Percentiles rank a stretch among this genome's conserved stretches.
Conservation (phyloP, 352 stramenopile species). For the Pythium dissimile region DNA sequence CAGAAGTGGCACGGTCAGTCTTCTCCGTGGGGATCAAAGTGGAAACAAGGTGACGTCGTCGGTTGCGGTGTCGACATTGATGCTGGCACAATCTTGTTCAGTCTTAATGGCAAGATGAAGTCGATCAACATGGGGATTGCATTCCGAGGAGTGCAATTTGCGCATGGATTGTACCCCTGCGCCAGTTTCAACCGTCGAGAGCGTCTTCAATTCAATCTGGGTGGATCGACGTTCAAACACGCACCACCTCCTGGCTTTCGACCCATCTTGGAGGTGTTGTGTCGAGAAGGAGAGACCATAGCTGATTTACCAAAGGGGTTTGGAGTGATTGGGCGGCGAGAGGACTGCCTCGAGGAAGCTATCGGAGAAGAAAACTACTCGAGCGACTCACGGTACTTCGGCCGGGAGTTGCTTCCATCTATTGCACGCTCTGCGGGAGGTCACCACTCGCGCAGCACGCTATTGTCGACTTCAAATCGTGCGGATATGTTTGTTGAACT, state of each 20-base stretch:
- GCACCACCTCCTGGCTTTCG: slow-evolving; percentile 69
- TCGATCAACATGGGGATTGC: slow-evolving; percentile 84
- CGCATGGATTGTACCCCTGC: slow-evolving; percentile 79
- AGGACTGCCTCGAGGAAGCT: slow-evolving; percentile 82
- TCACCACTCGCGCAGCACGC: slow-evolving; percentile 31
- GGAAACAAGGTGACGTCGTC: slow-evolving; percentile 91
- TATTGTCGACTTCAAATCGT: slow-evolving; percentile 40
- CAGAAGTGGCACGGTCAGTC: slow-evolving; percentile 89
- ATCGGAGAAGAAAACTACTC: slow-evolving; percentile 84
- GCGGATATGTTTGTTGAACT: slow-evolving; percentile 70
- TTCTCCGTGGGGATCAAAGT: slow-evolving; percentile 86
- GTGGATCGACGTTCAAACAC: slow-evolving; percentile 77
- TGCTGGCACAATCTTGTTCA: slow-evolving; percentile 87
- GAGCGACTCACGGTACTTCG: slow-evolving; percentile 75
- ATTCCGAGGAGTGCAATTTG: slow-evolving; percentile 81
- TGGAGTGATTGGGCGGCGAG: slow-evolving; percentile 65
- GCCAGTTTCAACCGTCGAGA: slow-evolving; percentile 87
- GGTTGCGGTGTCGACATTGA: slow-evolving; percentile 88
- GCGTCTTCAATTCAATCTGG: slow-evolving; percentile 85
- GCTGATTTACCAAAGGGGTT: slow-evolving; percentile 63
- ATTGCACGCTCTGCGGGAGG: slow-evolving; percentile 54
- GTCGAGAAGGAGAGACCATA: slow-evolving; percentile 33
- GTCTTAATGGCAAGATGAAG: slow-evolving; percentile 88
- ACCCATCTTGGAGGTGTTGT: slow-evolving; percentile 72
- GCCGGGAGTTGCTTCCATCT: slow-evolving; percentile 68